Percentiles rank a stretch among this genome's conserved stretches.
Conservation (phyloP, 1,139 yeast genomes). For the Yamadazyma spencermartinsiae region DNA sequence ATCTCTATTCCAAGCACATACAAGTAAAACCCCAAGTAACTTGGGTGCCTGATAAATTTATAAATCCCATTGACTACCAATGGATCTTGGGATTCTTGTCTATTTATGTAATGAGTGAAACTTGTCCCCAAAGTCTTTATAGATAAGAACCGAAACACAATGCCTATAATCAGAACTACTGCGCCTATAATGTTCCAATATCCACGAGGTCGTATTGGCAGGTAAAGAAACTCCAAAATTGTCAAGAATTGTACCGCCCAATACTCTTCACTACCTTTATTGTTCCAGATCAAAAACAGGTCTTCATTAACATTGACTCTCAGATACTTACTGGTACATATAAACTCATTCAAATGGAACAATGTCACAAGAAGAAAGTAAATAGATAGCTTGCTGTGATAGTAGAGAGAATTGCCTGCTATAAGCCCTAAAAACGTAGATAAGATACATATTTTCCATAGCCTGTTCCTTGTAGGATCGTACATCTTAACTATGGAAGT, state of each 20-base stretch:
- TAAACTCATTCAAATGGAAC: constrained; percentile 35
- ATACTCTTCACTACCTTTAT: constrained; percentile 35
- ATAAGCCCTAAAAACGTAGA: constrained; percentile 21
- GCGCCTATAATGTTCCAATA: constrained; percentile 11
- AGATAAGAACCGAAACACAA: constrained; percentile 26
- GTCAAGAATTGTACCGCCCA: constrained; percentile 30
- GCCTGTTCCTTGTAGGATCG: background rate
- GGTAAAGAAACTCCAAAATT: constrained; percentile 25
- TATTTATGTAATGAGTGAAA: constrained; percentile 33
- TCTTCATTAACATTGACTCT: constrained; percentile 22
- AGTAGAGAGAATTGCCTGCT: constrained; percentile 7
- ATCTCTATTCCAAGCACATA: constrained; percentile 37
- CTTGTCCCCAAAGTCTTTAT: constrained; percentile 39
- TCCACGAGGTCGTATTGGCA: constrained; percentile 7
- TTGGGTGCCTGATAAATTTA: constrained; percentile 36
- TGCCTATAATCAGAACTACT: constrained; percentile 9
- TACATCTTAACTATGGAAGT: background rate
- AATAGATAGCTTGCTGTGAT: constrained; percentile 1
- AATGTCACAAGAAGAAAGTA: constrained; percentile 4
- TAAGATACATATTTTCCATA: constrained; percentile 2
- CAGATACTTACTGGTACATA: constrained; percentile 27
- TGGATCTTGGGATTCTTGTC: constrained; percentile 10
- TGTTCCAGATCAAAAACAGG: constrained; percentile 40
- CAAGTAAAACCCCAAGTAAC: constrained; percentile 44
- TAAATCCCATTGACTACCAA: constrained; percentile 38